Base-by-base conservation (phyloP, 2,329 filamentous ascomycete genomes). In the Orbilia oligospora region DNA sequence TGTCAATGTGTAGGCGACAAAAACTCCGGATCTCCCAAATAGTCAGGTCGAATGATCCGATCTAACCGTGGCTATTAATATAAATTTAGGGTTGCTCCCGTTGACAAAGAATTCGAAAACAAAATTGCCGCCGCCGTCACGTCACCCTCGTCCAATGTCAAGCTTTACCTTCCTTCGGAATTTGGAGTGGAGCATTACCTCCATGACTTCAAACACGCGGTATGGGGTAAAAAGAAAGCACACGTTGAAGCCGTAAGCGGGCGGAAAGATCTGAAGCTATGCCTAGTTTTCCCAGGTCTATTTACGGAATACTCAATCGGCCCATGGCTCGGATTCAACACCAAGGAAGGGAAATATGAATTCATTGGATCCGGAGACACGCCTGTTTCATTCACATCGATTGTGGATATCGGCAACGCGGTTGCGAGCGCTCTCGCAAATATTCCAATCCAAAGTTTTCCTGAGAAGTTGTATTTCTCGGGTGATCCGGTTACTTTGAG, bases 101-200 rank as follows among this genome's bases (percentile, higher is more conserved):
- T 51, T 16, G 76, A 75, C 41, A 67, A 55, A 20, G 70, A 66
- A 14, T 79, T 79, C 70, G 73, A 79, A 48, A 53, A 48, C 10
- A 75, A 75, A 27, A 24, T 79, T 22, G 76, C 71, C 22, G 38
- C 69, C 27, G 58, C 65, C 22, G 41, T 79, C 22, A 30, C 48
- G 46, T 73, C 64, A 10, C 55, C 76, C 10, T 70, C 58, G 18
- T 79, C 83, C 0, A 55, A 80, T 0, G 72, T 85, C 30, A 81
- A 81, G 71, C 68, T 85, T 5, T 85, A 85, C 76, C 82, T 85
- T 55, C 83, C 83, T 10, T 84, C 84, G 3, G 84, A 85, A 30
- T 85, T 85, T 63, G 84, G 84, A 12, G 84, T 85, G 46, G 82
- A 85, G 70, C 84, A 85, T 68, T 83, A 84, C 56, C 56, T 84